Base-by-base conservation (phyloP, 2,329 filamentous ascomycete genomes). In the Xylariales sp. region DNA sequence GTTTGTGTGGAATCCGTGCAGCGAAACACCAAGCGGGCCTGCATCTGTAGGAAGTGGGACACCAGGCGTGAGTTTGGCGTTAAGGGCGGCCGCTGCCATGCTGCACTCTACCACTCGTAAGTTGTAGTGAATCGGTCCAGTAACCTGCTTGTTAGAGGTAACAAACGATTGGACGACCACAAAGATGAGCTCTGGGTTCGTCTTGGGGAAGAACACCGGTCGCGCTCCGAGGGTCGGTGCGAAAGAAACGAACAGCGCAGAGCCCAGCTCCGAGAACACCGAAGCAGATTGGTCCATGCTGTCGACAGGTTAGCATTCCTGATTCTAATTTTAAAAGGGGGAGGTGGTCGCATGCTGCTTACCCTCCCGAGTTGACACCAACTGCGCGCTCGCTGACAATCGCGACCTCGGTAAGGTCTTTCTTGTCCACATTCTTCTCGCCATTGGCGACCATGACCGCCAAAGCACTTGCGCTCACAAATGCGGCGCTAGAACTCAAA, bases 281-380 rank as follows among this genome's bases (percentile, higher is more conserved):
- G 91, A 97, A 23, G 93, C 93, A 12, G 89, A 83, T 67, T 98
- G 93, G 57, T 98, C 93, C 93, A 98, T 97, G 40, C 90, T 88
- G 45, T n/a, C 43, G 16, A 55, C 42, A 21, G 30, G 18, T 16
- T 34, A 44, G 21, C 33, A 32, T 40, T 14, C 18, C n/a, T 32
- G 6, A 14, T 18, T 24, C 14, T 8, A 15, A 5, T 19, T 14
- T 13, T 12, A 24, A 18, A 14, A 13, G 0, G 13, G 8, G 6
- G 2, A 24, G 12, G 10, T n/a, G 3, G 15, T 19, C 3, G n/a
- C 23, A 8, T 8, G 25, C 18, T 13, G 50, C 80, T 69, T 66
- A 88, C 85, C 87, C 93, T 61, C 93, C 93, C 5, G 89, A 94
- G 66, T 97, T 97, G 51, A 98, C 93, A 36, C 93, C 93, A 4